Evolutionary conservation across 179 eudicot species (phyloP), one percentile per base, ranked within the genome.

Genomic region (Silene coronaria): DNA sequence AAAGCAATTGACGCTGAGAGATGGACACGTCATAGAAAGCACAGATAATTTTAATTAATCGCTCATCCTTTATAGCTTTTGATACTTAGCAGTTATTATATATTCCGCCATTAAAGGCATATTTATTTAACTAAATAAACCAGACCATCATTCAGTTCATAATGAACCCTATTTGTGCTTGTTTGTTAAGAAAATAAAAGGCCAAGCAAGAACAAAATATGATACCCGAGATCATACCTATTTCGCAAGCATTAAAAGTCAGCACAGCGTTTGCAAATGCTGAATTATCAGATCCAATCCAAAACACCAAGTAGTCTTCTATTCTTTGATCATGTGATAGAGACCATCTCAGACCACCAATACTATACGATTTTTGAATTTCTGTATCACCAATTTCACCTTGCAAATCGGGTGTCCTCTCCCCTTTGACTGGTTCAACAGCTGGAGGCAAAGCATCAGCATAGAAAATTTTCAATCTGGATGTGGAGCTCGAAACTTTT

Each of bases 241-340:
- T 89, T 78, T 95, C 97, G 83, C 96, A 95, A n/a, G 82, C 84
- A 84, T 92, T 95, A 73, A 87, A 92, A 55, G 96, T 92, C 71
- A 95, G 86, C 59, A 90, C 89, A 77, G 81, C 61, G 84, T 89
- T 95, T 75, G 97, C 88, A 78, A 92, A 92, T 48, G 99, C 96
- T 72, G 96, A 53, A 85, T 91, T 86, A 70, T 92, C 95, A 59
- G 82, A 76, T 28, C 99, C 97, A 76, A 95, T 85, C 97, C 96
- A 95, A 80, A 84, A 86, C 77, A 95, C 73, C 77, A 86, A 79
- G 81, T 80, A 95, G 58, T 95, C 97, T 79, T 89, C 91, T 78
- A 95, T 85, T 77, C 46, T 83, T 60, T 59, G 85, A 63, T 84
- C 86, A 74, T 71, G 74, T 6, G 91, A 87, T 76, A 90, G 74